Conservation (phyloP, 805 yeast genomes). For the Saturnispora mendoncae region DNA sequence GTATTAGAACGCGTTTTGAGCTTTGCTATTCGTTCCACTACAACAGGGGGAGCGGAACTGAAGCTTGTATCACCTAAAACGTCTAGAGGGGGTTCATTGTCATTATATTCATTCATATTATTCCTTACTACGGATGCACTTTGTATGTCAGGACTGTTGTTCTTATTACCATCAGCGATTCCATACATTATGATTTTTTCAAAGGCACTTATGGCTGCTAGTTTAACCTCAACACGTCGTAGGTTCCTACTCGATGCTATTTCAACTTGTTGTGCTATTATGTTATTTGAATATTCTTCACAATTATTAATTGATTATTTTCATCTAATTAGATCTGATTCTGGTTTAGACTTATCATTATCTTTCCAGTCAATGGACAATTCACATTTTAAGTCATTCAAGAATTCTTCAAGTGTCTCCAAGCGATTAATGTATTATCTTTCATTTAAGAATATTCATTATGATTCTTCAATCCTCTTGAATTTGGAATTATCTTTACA, state of each 20-base stretch:
- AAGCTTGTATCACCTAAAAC: too few relatives aligned
- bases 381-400: constrained; percentile 7
- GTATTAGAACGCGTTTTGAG: constrained; percentile 22
- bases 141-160: constrained; percentile 15
- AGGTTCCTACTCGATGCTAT: constrained; percentile 25
- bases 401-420: constrained; percentile 8
- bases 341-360: constrained; percentile 3
- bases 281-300: constrained; percentile 15
- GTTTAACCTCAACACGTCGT: constrained; percentile 24
- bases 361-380: constrained; percentile 9
- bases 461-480: constrained; percentile 15
- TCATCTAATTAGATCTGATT: constrained; percentile 11
- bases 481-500: constrained; percentile 24
- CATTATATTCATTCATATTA: constrained; percentile 10
- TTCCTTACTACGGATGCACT: constrained; percentile 17
- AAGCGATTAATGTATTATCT: constrained; percentile 17
- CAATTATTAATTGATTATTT: constrained; percentile 12
- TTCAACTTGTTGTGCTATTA: constrained; percentile 18
- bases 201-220: constrained; percentile 29
- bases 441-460: constrained; percentile 15
- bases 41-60: too few relatives aligned
- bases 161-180: constrained; percentile 20
- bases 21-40: too few relatives aligned
- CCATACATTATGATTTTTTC: constrained; percentile 25
- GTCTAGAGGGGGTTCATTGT: too few relatives aligned